Conservation (phyloP, 2,329 filamentous ascomycete species). For the Colletotrichum spaethianum region DNA sequence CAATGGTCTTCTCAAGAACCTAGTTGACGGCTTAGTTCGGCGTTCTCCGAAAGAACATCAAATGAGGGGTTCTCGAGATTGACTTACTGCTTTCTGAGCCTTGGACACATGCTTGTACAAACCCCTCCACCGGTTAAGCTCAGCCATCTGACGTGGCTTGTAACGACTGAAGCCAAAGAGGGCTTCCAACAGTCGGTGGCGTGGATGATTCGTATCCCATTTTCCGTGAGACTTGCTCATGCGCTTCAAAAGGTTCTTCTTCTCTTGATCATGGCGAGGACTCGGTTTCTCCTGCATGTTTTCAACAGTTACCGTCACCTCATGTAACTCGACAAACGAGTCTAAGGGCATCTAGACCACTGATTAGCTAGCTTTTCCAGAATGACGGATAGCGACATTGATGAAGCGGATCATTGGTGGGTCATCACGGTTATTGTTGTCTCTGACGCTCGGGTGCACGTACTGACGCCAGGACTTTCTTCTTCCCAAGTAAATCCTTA, state of each 20-base stretch:
- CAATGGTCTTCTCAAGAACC: constrained; percentile 68
- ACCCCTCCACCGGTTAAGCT: constrained; percentile 52
- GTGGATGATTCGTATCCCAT: constrained; percentile 54
- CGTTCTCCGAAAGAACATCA: not conserved
- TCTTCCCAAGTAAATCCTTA: not conserved
- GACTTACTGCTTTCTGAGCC: constrained; percentile 50
- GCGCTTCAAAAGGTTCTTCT: constrained; percentile 48
- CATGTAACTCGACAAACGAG: constrained; percentile 45
- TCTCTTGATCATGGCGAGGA: constrained; percentile 49
- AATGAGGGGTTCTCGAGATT: not conserved
- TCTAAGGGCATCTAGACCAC: constrained; percentile 20
- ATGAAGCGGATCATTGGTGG: too few relatives aligned
- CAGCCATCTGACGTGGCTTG: constrained; percentile 51
- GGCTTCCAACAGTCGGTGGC: constrained; percentile 57
- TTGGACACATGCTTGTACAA: constrained; percentile 55
- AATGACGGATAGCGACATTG: not conserved
- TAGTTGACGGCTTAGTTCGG: constrained; percentile 40
- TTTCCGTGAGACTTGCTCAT: constrained; percentile 48
- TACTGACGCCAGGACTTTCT: constrained; percentile 21
- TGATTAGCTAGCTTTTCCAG: not conserved
- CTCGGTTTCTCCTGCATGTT: constrained; percentile 42
- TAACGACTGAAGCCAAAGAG: constrained; percentile 56
- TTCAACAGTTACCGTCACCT: constrained; percentile 47
- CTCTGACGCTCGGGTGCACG: not conserved
- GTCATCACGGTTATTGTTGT: not conserved